Conservation (phyloP, 1,284 basidiomycete species). For the Anthracocystis panici-leucophaei region DNA sequence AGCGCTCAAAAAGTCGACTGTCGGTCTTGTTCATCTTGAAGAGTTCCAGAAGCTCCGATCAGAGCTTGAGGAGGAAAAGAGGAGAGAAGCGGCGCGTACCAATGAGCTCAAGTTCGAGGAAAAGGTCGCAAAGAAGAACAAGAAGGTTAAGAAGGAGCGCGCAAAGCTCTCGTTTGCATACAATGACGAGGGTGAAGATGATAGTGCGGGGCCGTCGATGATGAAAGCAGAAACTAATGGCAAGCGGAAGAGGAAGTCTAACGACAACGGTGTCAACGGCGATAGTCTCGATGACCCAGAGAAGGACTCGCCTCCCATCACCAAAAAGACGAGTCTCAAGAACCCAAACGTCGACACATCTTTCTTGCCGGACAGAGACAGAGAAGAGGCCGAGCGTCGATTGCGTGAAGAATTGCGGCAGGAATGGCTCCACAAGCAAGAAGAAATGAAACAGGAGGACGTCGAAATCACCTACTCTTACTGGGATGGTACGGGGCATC, state of each 20-base stretch:
- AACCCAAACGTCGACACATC: constrained; percentile 97
- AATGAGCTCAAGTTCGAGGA: constrained; percentile 51
- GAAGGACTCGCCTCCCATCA: constrained; percentile 1
- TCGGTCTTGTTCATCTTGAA: constrained; percentile 90
- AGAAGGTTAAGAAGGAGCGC: constrained; percentile 86
- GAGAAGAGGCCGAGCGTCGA: constrained; percentile 89
- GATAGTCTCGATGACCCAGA: constrained; percentile 13
- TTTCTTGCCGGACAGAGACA: constrained; percentile 94
- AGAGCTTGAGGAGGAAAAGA: constrained; percentile 90
- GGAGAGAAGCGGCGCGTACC: constrained; percentile 81
- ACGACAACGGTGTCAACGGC: constrained; percentile 12
- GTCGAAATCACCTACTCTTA: constrained; percentile 94
- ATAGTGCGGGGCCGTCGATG: constrained; percentile 8
- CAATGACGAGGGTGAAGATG: constrained; percentile 61
- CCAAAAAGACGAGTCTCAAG: constrained; percentile 80
- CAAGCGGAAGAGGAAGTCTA: constrained; percentile 56
- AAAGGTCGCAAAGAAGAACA: constrained; percentile 73
- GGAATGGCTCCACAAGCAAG: constrained; percentile 90
- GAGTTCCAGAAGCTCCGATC: constrained; percentile 84
- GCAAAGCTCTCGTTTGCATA: constrained; percentile 87
- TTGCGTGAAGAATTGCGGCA: constrained; percentile 88
- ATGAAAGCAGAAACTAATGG: constrained; percentile 38
- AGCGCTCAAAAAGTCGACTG: constrained; percentile 88
- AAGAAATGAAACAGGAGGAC: constrained; percentile 85
- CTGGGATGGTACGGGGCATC: constrained; percentile 98